Evolutionary conservation across 768 basidiomycete genomes (phyloP), one percentile per base, ranked within the genome.

Genomic region (Fomitopsis serialis): DNA sequence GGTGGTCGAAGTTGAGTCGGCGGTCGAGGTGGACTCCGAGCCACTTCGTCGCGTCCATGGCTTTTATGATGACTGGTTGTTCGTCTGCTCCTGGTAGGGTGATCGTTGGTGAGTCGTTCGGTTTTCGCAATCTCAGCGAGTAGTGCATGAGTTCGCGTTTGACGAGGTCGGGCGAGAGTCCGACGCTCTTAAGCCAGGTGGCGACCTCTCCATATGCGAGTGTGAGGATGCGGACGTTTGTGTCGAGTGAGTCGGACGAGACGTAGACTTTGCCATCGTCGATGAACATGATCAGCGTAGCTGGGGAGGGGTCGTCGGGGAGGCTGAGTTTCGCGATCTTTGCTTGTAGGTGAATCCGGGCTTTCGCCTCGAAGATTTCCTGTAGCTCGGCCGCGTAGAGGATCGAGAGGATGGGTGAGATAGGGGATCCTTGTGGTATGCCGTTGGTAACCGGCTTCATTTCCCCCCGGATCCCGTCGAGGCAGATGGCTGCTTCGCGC

Each of bases 11-110:
- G 0, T 23, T 40, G 0, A 75, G 68, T 45, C 67, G 62, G 1
- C 61, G 34, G 60, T 73, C 71, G 11, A 73, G 63, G 56, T 58
- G 56, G 0, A 74, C 58, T 0, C 71, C 72, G 0, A 74, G 70
- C 69, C 72, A 74, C 13, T 59, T 54, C 0, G 69, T 48, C 0
- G 58, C 11, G 2, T 4, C 13, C 4, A 3, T 37, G 10, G 52
- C n/a, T 25, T 32, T 23, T 6, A 53, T 40, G 3, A 3, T 25
- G 19, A 23, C 24, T 29, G 36, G 32, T 7, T 4, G 9, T 7
- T 32, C 45, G 10, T 53, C 23, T 8, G n/a, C 24, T 3, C 43
- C 52, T 9, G 45, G 44, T 3, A 53, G 52, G 13, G 6, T 2
- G 42, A 53, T 53, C 7, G 6, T 47, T 25, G 52, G 45, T 32